These are phyloP conservation scores for Dactylellina parvicollis DNA, from an alignment of 2,329 filamentous ascomycete genomes.

Conservation along the genomic window DNA sequence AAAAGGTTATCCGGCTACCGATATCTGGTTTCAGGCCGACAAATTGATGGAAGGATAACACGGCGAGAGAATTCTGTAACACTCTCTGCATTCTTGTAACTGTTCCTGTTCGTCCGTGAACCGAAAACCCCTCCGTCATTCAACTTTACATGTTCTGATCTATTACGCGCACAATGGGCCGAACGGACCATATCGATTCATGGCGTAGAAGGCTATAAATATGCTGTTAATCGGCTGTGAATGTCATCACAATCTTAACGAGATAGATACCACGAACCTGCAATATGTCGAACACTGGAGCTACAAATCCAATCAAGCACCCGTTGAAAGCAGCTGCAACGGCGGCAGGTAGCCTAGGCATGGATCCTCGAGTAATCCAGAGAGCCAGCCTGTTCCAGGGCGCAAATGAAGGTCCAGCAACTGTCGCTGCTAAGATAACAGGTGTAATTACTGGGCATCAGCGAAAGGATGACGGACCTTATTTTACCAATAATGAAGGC, in stretches of 20 bases:
- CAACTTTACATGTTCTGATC: background rate
- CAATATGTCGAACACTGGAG: constrained; percentile 45
- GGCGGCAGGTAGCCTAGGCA: constrained; percentile 62
- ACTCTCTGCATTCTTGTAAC: too few species aligned
- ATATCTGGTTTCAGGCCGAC: too few species aligned
- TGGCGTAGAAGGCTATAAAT: background rate
- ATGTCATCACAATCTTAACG: background rate
- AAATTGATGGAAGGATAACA: too few species aligned
- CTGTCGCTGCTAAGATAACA: constrained; percentile 66
- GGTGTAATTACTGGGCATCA: constrained; percentile 64
- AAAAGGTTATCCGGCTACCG: too few species aligned
- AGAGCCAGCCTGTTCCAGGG: constrained; percentile 60
- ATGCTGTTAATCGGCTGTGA: background rate
- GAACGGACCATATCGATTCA: background rate
- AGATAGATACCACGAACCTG: background rate
- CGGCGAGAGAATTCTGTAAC: too few species aligned
- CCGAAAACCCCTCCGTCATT: background rate
- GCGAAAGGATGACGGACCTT: constrained; percentile 65
- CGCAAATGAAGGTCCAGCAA: constrained; percentile 67
- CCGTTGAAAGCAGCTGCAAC: constrained; percentile 62
- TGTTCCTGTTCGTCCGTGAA: background rate
- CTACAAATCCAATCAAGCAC: constrained; percentile 58
- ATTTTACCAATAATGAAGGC: constrained; percentile 69
- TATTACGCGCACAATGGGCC: background rate
- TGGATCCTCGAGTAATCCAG: constrained; percentile 61